These are phyloP conservation scores for Periconia sp. DNA, from an alignment of 2,329 filamentous ascomycete genomes.

Conservation along the genomic window DNA sequence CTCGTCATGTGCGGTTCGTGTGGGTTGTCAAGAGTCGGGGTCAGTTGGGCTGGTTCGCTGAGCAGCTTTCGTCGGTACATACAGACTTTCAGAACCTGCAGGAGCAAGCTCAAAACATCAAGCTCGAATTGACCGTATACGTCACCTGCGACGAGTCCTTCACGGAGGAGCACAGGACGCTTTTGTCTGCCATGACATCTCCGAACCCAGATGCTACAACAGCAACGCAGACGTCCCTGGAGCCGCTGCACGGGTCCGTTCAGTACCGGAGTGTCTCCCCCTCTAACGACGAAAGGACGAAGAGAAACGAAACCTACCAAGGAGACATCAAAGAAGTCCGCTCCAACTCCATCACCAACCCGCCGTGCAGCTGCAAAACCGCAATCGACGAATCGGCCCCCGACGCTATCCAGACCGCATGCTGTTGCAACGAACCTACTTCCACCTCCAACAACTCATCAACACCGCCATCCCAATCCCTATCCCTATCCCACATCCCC, in stretches of 20 bases:
- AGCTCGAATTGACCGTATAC: conserved; percentile 57
- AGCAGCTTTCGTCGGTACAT: conserved; percentile 51
- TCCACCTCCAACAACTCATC: not conserved
- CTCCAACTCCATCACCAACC: conserved; percentile 7
- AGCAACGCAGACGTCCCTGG: conserved; percentile 2
- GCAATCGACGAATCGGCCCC: conserved; percentile 43
- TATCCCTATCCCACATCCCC: conserved; percentile 12
- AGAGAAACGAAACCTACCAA: conserved; percentile 17
- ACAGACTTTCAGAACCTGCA: conserved; percentile 47
- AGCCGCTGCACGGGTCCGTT: conserved; percentile 24
- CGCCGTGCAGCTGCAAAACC: conserved; percentile 53
- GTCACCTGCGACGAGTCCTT: conserved; percentile 56
- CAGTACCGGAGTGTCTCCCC: conserved; percentile 3
- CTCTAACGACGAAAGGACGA: conserved; percentile 16
- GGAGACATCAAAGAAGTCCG: conserved; percentile 27
- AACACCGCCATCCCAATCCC: conserved; percentile 13
- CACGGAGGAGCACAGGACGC: conserved; percentile 43
- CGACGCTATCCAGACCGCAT: conserved; percentile 26
- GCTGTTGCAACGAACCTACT: conserved; percentile 16
- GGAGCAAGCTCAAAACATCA: conserved; percentile 39
- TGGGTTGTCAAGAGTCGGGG: conserved; percentile 61
- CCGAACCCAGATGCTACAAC: conserved; percentile 11
- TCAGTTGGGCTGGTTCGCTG: conserved; percentile 56
- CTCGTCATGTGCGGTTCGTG: conserved; percentile 55
- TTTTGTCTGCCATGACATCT: conserved; percentile 26